Conservation (phyloP, 73 alveolate genomes). For the Effrenium voratum region DNA sequence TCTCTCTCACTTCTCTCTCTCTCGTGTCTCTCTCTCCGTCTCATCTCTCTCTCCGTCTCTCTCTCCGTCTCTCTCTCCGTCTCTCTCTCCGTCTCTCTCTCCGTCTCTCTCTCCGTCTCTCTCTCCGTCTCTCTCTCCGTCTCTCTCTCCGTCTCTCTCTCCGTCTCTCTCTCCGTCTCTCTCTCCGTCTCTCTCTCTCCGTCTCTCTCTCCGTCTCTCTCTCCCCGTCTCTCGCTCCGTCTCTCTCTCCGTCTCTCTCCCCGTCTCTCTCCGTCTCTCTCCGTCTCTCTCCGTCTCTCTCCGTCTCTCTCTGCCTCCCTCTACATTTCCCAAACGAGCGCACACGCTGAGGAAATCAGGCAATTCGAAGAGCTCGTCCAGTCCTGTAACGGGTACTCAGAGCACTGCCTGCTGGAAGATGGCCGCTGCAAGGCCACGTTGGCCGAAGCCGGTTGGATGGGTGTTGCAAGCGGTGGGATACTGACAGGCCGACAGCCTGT, state of each 20-base stretch:
- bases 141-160: too few species aligned
- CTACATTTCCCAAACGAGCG: background rate
- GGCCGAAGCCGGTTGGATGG: background rate
- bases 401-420: background rate
- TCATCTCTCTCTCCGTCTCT: too few species aligned
- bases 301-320: background rate
- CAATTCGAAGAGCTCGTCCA: conserved; percentile 47
- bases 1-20: too few species aligned
- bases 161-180: too few species aligned
- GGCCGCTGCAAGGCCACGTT: conserved; percentile 37
- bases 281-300: too few species aligned
- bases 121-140: too few species aligned
- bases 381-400: background rate
- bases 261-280: too few species aligned
- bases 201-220: background rate
- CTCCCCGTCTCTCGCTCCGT: background rate
- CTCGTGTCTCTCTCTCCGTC: too few species aligned
- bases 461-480: background rate
- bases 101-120: too few species aligned
- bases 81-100: too few species aligned
- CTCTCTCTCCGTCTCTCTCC: background rate
- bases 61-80: too few species aligned
- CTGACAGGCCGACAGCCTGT: background rate
- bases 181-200: background rate
- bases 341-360: background rate